Percentiles rank a stretch among this genome's conserved stretches.
phyloP scores from a whole-genome alignment of 768 basidiomycete genomes.

The Pleurotus pulmonarius region DNA sequence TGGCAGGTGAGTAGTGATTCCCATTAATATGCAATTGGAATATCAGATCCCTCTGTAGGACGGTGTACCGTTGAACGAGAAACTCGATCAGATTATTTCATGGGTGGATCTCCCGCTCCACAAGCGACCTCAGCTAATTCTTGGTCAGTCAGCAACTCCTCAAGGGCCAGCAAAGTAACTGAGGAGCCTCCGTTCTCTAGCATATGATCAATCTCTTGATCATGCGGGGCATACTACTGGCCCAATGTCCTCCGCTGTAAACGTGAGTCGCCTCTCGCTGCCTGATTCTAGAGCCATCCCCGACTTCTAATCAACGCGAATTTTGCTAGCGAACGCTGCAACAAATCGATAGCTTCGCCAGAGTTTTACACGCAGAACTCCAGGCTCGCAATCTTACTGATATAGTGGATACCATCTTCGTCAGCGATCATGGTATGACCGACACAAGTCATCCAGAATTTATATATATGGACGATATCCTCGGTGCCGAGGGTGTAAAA shows the following conservation, averaged over 20 bases:
- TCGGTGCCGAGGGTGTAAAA: slow-evolving; percentile 58
- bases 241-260: slow-evolving; percentile 64
- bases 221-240: slow-evolving; percentile 78
- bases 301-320: background rate
- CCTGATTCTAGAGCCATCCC: background rate
- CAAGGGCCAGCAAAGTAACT: too few species aligned
- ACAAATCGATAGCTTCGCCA: slow-evolving; percentile 72
- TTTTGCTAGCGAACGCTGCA: slow-evolving; percentile 54
- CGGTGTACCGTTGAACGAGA: slow-evolving; percentile 59
- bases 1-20: slow-evolving; percentile 50
- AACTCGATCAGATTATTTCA: slow-evolving; percentile 69
- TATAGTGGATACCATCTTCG: slow-evolving; percentile 86
- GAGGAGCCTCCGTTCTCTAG: slow-evolving; percentile 26
- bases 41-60: slow-evolving; percentile 30
- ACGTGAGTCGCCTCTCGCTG: slow-evolving; percentile 40
- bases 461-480: slow-evolving; percentile 78
- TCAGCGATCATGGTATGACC: slow-evolving; percentile 90
- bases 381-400: slow-evolving; percentile 70
- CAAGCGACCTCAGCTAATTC: slow-evolving; percentile 71
- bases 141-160: slow-evolving; percentile 36
- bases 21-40: too few species aligned
- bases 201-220: slow-evolving; percentile 82
- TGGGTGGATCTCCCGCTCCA: slow-evolving; percentile 81
- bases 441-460: slow-evolving; percentile 75
- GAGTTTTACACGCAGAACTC: slow-evolving; percentile 59